Conservation (phyloP, 2,329 filamentous ascomycete species). For the Cladosporium sp. region DNA sequence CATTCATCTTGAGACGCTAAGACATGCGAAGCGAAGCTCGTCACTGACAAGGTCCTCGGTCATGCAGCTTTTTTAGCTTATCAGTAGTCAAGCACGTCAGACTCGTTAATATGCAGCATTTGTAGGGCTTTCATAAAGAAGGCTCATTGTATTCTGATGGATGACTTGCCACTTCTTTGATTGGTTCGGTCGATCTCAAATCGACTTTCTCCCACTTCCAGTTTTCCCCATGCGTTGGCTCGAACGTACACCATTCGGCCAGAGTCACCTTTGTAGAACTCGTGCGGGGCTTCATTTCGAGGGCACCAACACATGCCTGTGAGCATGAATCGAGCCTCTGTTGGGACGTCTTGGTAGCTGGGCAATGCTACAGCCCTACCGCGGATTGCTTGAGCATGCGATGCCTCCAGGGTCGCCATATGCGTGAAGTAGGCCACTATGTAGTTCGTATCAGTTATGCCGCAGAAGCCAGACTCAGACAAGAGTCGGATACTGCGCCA, state of each 20-base stretch:
- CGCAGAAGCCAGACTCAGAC: conserved; percentile 1
- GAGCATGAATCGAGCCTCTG: neutral
- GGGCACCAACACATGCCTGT: neutral
- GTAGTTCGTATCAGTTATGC: conserved; percentile 13
- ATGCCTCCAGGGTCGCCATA: conserved; percentile 9
- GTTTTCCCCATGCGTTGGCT: no score
- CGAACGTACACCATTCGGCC: conserved; percentile 1
- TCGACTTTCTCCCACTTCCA: no score
- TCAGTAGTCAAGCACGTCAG: no score
- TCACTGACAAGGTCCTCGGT: no score
- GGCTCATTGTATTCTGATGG: no score
- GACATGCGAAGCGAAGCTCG: no score
- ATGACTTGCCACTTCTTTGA: no score
- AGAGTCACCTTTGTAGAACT: neutral
- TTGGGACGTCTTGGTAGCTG: neutral
- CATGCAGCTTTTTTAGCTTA: no score
- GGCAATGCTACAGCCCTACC: neutral
- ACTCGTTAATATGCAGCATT: no score
- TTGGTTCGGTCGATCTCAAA: no score
- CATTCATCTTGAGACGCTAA: no score
- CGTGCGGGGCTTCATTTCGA: neutral
- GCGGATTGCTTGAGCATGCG: neutral
- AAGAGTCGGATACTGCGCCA: conserved; percentile 9
- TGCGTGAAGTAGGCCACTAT: conserved; percentile 9
- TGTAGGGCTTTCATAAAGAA: no score